phyloP scores from a whole-genome alignment of 2,329 filamentous ascomycete species.

The Didymella sp. region DNA sequence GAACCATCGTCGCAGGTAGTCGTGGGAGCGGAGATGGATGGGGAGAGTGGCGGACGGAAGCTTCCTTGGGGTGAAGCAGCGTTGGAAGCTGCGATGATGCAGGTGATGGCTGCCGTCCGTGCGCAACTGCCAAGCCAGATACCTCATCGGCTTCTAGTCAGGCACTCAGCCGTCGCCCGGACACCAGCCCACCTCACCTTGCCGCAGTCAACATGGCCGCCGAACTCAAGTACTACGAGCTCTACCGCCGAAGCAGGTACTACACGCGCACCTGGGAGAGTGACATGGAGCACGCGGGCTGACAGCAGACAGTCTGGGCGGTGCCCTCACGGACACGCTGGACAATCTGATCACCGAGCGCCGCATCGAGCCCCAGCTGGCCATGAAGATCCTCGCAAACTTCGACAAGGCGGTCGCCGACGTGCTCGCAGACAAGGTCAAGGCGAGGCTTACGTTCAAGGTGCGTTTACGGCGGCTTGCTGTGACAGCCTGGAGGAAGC shows the following conservation, averaged over 20 bases:
- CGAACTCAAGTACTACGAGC: conserved; percentile 77
- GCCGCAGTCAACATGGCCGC: conserved; percentile 42
- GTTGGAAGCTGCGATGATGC: conserved; percentile 32
- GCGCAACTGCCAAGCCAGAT: conserved; percentile 17
- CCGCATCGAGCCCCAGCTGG: conserved; percentile 95
- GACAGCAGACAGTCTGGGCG: conserved; percentile 74
- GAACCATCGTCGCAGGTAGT: conserved; percentile 66
- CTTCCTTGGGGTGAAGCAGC: conserved; percentile 34
- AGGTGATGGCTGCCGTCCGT: conserved; percentile 7
- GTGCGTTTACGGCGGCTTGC: conserved; percentile 57
- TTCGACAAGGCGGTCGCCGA: conserved; percentile 95
- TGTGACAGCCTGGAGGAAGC: neutral
- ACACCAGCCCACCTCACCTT: conserved; percentile 21
- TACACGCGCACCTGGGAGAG: conserved; percentile 21
- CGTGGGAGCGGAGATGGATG: conserved; percentile 32
- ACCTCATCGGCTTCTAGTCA: conserved; percentile 20
- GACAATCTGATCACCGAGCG: conserved; percentile 95
- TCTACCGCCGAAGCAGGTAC: conserved; percentile 98
- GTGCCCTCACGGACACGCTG: conserved; percentile 92
- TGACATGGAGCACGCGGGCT: conserved; percentile 27
- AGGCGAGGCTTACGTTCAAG: conserved; percentile 92
- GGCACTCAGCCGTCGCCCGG: conserved; percentile 21
- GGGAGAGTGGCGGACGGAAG: conserved; percentile 35
- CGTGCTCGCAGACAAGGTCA: conserved; percentile 89
- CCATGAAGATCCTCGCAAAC: conserved; percentile 96